Evolutionary conservation across 2,329 filamentous ascomycete genomes (phyloP).

Genomic region (Escovopsis weberi): DNA sequence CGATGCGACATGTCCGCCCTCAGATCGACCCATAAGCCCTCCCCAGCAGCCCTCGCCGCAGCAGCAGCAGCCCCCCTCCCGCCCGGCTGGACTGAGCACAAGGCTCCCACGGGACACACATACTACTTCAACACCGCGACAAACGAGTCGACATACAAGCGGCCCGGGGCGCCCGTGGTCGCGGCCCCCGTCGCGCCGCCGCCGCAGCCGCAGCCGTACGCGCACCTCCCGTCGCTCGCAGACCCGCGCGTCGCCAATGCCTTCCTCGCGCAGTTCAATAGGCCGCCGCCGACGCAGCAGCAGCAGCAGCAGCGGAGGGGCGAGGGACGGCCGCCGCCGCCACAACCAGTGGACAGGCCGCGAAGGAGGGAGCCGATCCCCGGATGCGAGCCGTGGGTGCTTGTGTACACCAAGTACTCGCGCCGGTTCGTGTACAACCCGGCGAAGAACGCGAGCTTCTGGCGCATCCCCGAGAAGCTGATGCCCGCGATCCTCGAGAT

Average conservation of each 20-base stretch:
- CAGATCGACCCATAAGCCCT: slow-evolving; percentile 60
- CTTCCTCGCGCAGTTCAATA: slow-evolving; percentile 41
- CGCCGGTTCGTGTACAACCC: slow-evolving; percentile 84
- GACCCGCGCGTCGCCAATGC: slow-evolving; percentile 44
- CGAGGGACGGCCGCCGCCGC: slow-evolving; percentile 30
- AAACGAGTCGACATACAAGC: slow-evolving; percentile 75
- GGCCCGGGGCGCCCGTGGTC: slow-evolving; percentile 35
- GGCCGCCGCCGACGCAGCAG: slow-evolving; percentile 16
- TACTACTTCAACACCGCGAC: slow-evolving; percentile 81
- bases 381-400: slow-evolving; percentile 69
- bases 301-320: no score
- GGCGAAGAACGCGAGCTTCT: slow-evolving; percentile 76
- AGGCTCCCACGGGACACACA: slow-evolving; percentile 68
- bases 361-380: slow-evolving; percentile 68
- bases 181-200: slow-evolving; percentile 16
- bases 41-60: slow-evolving; percentile 19
- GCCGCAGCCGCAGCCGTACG: slow-evolving; percentile 14
- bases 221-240: slow-evolving; percentile 26
- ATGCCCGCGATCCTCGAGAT: slow-evolving; percentile 61
- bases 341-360: slow-evolving; percentile 65
- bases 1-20: slow-evolving; percentile 31
- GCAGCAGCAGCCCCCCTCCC: slow-evolving; percentile 44
- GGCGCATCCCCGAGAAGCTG: slow-evolving; percentile 83
- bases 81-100: slow-evolving; percentile 85
- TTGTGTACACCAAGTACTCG: slow-evolving; percentile 86